Base-by-base conservation (phyloP, 1,139 yeast species). In the Suhomyces guaymorum region DNA sequence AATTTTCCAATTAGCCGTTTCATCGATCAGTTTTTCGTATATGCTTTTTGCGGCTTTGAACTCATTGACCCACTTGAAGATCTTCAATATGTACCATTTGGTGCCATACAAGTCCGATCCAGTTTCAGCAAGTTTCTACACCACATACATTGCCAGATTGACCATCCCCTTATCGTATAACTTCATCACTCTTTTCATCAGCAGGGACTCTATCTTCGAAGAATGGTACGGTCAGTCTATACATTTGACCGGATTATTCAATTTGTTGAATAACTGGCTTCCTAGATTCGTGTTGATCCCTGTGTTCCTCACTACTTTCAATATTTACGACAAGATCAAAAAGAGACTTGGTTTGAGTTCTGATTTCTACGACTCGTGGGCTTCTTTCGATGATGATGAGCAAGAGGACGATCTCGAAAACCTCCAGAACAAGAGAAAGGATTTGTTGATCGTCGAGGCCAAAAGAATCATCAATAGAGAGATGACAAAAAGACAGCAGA, bases 151-250 rank as follows among this genome's bases (percentile, higher is more conserved):
- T 21, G 86, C 92, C 35, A 78, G 96, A 45, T 66, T 87, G 53
- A 84, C 95, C 0, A 81, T 87, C 10, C 96, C 96, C 3, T 66
- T 87, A 44, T 78, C 87, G 22, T 87, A 84, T 61, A 87, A 87
- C 57, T 87, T 84, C 54, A 59, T 86, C 38, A 84, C 86, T 24
- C 63, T 87, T 33, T 70, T 83, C 41, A 69, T 78, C 9, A 66
- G 75, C 16, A 54, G 78, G 11, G 52, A 54, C 11, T 71, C 77
- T 38, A 48, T 63, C 7, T 77, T 77, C 51, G 80, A 76, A 48
- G 56, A 60, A 33, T 85, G 90, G 68, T 72, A 83, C 43, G 95
- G 95, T 13, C 71, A 75, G 45, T 81, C 86, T 14, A 82, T 87
- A 51, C 84, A 84, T 48, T 62, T 86, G 41, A 81, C 90, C 4